A percentile compares a stretch with the other conserved stretches of the same genome.
phyloP scores from a whole-genome alignment of 352 stramenopile genomes.

The Pythium myriotylum region DNA sequence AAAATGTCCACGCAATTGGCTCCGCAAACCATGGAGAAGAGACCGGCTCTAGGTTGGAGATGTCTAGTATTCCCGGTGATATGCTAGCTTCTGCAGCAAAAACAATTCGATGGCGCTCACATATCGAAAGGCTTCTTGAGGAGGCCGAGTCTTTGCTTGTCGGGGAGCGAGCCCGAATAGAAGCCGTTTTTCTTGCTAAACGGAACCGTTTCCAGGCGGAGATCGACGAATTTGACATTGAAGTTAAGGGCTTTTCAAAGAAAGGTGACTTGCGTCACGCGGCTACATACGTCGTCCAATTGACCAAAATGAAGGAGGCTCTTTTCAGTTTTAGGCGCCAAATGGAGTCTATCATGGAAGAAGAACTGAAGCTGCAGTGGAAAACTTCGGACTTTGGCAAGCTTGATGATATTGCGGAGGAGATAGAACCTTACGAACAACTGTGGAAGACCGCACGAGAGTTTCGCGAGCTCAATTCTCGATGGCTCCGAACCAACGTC shows the following conservation, averaged over 20 bases:
- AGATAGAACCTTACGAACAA: constrained; percentile 76
- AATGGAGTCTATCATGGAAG: constrained; percentile 55
- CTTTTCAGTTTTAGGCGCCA: constrained; percentile 56
- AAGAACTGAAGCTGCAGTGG: constrained; percentile 73
- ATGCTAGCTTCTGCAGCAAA: constrained; percentile 63
- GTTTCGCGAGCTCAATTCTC: constrained; percentile 72
- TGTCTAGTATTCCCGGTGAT: constrained; percentile 31
- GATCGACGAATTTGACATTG: constrained; percentile 73
- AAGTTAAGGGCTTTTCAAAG: constrained; percentile 72
- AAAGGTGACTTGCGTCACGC: constrained; percentile 77
- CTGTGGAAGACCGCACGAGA: constrained; percentile 72
- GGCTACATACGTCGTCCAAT: constrained; percentile 74
- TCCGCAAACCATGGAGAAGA: neutral
- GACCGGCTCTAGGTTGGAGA: neutral
- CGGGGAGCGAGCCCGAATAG: constrained; percentile 64
- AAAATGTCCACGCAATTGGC: constrained; percentile 37
- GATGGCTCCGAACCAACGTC: constrained; percentile 64
- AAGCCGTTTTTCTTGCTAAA: constrained; percentile 71
- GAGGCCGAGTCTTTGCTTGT: constrained; percentile 59
- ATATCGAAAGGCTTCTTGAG: constrained; percentile 56
- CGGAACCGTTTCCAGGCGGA: constrained; percentile 70
- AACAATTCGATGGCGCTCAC: constrained; percentile 63
- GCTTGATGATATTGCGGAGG: constrained; percentile 73
- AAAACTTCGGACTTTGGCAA: constrained; percentile 71
- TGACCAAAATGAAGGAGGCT: constrained; percentile 73